phyloP scores from a whole-genome alignment of 441 rosid species.

The Pelargonium myrrhifolium region DNA sequence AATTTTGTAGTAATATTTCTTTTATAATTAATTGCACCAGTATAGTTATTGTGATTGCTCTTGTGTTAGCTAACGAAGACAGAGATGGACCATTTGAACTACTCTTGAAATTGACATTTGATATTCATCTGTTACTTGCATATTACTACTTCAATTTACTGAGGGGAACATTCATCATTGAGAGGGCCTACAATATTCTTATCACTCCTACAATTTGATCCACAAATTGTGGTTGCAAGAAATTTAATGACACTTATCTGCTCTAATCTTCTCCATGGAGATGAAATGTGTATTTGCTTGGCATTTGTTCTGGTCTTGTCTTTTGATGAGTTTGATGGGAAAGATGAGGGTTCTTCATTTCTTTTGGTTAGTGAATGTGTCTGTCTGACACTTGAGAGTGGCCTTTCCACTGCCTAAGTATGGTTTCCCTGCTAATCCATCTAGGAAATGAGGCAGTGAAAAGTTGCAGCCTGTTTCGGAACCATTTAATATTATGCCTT shows the following conservation, averaged over 20 bases:
- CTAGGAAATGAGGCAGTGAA: background rate
- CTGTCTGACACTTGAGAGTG: background rate
- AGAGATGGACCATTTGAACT: background rate
- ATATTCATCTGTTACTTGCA: background rate
- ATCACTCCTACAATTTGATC: background rate
- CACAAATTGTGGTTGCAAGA: background rate
- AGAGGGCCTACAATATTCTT: background rate
- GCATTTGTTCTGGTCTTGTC: background rate
- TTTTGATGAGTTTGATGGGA: background rate
- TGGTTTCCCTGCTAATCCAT: background rate
- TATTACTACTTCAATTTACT: background rate
- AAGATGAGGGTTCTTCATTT: background rate
- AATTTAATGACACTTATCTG: background rate
- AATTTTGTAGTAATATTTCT: background rate
- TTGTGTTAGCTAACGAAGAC: background rate
- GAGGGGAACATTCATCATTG: background rate
- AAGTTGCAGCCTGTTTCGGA: background rate
- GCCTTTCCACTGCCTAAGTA: background rate
- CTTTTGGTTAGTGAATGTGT: background rate
- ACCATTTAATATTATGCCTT: background rate
- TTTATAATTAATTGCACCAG: background rate
- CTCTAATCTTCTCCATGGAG: background rate
- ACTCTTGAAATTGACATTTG: background rate
- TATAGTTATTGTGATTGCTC: background rate
- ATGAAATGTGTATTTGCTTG: background rate